Evolutionary conservation across 2,329 filamentous ascomycete species (phyloP).

Genomic region (Fusarium sp.): DNA sequence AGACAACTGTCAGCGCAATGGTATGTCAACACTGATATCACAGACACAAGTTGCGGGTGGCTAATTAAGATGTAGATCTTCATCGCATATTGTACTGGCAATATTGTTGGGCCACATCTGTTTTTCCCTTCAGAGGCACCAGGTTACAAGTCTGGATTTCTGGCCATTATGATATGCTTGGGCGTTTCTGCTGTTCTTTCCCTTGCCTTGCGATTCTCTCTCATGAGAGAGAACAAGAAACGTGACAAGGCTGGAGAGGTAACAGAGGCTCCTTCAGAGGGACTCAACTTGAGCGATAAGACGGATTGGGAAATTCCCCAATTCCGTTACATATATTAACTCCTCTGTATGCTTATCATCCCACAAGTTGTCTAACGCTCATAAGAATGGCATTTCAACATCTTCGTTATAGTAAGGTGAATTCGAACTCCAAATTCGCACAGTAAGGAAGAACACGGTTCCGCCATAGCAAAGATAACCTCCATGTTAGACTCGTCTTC

Average conservation of each 20-base stretch:
- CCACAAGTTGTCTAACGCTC: no score
- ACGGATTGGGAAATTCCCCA: neutral
- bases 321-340: neutral
- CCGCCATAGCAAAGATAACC: no score
- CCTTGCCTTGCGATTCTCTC: neutral
- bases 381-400: no score
- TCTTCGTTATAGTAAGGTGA: no score
- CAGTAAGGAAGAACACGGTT: no score
- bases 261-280: neutral
- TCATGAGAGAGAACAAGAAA: neutral
- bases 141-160: neutral
- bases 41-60: no score
- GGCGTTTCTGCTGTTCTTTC: neutral
- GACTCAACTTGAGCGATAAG: neutral
- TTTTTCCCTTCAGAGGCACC: neutral
- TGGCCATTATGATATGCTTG: neutral
- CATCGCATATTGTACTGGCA: neutral
- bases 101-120: neutral
- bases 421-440: no score
- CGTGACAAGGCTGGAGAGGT: neutral
- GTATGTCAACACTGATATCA: fast-evolving
- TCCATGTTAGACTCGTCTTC: no score
- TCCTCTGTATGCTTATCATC: no score
- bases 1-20: neutral
- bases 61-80: neutral